These are phyloP conservation scores for Gnetum montanum DNA, from an alignment of 75 land plant species.

Conservation along the genomic window DNA sequence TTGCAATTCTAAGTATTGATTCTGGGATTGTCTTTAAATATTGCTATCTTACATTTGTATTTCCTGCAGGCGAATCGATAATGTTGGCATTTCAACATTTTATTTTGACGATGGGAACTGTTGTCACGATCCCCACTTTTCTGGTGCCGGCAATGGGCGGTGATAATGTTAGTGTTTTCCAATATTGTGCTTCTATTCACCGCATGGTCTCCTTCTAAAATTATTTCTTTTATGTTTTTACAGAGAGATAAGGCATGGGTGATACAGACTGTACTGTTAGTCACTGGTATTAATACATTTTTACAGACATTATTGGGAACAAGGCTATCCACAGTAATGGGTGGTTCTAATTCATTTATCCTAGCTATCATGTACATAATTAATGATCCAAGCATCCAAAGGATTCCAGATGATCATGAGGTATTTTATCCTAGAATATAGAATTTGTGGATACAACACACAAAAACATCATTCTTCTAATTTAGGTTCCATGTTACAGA, in stretches of 20 bases:
- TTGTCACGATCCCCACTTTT: constrained; percentile 75
- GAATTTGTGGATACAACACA: too few species aligned
- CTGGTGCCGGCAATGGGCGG: constrained; percentile 78
- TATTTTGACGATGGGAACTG: constrained; percentile 75
- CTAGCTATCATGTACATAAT: background rate
- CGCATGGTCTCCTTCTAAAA: too few species aligned
- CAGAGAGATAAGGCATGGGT: constrained; percentile 25
- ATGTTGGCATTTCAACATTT: constrained; percentile 90
- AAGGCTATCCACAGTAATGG: constrained; percentile 30
- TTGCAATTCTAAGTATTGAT: background rate
- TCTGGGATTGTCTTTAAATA: background rate
- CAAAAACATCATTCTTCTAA: too few species aligned
- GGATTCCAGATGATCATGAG: background rate
- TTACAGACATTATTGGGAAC: constrained; percentile 42
- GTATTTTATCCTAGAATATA: too few species aligned
- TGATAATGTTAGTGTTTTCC: constrained; percentile 41
- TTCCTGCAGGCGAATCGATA: constrained; percentile 71
- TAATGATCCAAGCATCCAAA: background rate
- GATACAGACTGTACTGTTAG: constrained; percentile 41
- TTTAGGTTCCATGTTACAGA: too few species aligned
- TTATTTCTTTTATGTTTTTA: constrained; percentile 4
- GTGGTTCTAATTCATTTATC: constrained; percentile 42
- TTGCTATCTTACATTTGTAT: background rate
- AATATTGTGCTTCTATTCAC: too few species aligned
- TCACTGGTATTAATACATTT: constrained; percentile 37